phyloP scores from a whole-genome alignment of 2,329 filamentous ascomycete genomes.

The Monilinia fructigena region DNA sequence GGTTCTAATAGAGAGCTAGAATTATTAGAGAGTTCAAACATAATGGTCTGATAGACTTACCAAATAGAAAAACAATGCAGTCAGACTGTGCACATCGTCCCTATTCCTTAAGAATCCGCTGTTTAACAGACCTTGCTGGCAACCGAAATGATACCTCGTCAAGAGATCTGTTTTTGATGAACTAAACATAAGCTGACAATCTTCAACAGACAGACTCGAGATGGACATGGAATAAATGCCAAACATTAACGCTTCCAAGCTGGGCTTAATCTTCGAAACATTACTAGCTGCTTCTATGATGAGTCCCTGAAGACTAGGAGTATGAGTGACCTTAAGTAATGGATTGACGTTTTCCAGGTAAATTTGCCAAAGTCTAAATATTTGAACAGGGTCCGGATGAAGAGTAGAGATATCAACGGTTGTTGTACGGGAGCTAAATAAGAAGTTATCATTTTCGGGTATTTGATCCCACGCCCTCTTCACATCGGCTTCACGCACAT shows the following conservation, averaged over 20 bases:
- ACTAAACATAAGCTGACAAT: conserved; percentile 48
- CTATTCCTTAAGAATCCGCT: conserved; percentile 44
- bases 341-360: conserved; percentile 75
- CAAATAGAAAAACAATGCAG: conserved; percentile 54
- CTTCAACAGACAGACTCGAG: conserved; percentile 53
- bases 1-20: conserved; percentile 33
- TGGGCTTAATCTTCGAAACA: conserved; percentile 54
- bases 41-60: conserved; percentile 41
- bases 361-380: conserved; percentile 71
- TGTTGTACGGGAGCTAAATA: conserved; percentile 50
- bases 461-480: conserved; percentile 49
- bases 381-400: conserved; percentile 59
- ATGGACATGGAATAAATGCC: conserved; percentile 64
- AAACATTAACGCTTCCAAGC: conserved; percentile 61
- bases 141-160: conserved; percentile 45
- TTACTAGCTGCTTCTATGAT: conserved; percentile 62
- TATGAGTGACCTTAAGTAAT: conserved; percentile 69
- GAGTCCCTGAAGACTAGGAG: conserved; percentile 64
- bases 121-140: conserved; percentile 48
- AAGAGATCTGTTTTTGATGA: conserved; percentile 43
- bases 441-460: conserved; percentile 47
- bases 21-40: conserved; percentile 25
- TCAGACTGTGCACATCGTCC: conserved; percentile 47
- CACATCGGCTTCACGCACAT: conserved; percentile 42
- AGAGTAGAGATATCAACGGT: conserved; percentile 47